These are phyloP conservation scores for Sugiyamaella floridensis DNA, from an alignment of 805 yeast species.

Conservation along the genomic window DNA sequence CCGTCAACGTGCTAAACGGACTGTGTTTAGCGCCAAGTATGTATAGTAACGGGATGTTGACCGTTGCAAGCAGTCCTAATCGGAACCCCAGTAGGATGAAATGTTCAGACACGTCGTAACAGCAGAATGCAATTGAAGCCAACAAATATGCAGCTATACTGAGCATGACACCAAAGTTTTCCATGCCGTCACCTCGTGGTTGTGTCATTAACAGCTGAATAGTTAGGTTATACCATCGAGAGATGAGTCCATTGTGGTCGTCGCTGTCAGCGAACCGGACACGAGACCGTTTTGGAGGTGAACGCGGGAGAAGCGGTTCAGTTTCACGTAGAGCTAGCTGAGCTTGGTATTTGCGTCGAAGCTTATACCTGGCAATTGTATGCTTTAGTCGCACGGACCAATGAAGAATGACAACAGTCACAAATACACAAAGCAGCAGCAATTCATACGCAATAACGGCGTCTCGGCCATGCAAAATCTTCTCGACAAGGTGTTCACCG, in stretches of 20 bases:
- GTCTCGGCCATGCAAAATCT: conserved; percentile 6
- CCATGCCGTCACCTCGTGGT: conserved; percentile 13
- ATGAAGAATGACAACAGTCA: neutral
- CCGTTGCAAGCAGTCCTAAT: conserved; percentile 17
- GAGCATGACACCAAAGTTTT: conserved; percentile 9
- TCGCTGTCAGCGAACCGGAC: neutral
- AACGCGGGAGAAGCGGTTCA: neutral
- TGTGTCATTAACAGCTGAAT: conserved; percentile 11
- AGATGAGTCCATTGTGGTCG: neutral
- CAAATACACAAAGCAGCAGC: conserved; percentile 1
- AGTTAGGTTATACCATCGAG: neutral
- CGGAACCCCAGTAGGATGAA: conserved; percentile 18
- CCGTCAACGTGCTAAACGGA: conserved; percentile 28
- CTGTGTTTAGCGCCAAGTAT: conserved; percentile 23
- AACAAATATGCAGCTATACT: conserved; percentile 9
- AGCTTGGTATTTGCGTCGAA: neutral
- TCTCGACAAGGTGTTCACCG: conserved; percentile 4
- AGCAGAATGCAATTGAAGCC: conserved; percentile 6
- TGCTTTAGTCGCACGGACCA: neutral
- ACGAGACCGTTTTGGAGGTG: neutral
- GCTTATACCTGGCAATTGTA: neutral
- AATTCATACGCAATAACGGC: conserved; percentile 1
- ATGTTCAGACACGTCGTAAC: conserved; percentile 8
- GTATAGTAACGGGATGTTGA: conserved; percentile 20
- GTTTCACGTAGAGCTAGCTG: neutral